Evolutionary conservation across 345 rosid species (phyloP).

Genomic region (Acer negundo): DNA sequence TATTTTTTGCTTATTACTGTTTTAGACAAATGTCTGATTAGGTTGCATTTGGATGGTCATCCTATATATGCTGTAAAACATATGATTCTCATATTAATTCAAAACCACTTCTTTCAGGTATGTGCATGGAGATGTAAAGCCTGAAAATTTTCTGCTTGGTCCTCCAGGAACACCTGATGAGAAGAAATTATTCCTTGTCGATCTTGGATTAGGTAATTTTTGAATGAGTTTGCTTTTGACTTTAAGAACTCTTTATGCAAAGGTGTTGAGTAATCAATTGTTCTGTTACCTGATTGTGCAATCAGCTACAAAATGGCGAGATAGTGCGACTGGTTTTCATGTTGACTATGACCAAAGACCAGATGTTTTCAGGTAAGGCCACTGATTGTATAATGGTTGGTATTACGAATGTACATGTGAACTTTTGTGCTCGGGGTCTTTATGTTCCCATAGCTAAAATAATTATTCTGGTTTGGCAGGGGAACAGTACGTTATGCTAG

Average conservation of each 20-base stretch:
- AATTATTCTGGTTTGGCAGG: constrained; percentile 34
- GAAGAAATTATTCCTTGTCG: constrained; percentile 64
- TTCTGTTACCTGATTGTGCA: constrained; percentile 11
- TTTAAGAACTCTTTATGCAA: not conserved
- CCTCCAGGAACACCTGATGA: constrained; percentile 57
- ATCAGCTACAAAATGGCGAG: constrained; percentile 71
- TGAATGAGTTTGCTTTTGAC: not conserved
- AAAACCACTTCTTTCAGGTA: constrained; percentile 37
- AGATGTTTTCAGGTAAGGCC: constrained; percentile 66
- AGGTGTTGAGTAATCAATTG: not conserved
- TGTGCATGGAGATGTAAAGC: constrained; percentile 84
- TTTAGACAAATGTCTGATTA: not conserved
- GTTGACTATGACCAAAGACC: constrained; percentile 81
- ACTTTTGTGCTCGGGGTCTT: not conserved
- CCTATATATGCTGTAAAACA: not conserved
- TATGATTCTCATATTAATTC: constrained; percentile 1
- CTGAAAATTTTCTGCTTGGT: constrained; percentile 79
- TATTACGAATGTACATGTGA: not conserved
- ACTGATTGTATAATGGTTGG: constrained; percentile 7
- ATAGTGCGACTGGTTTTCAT: constrained; percentile 54
- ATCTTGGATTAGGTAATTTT: constrained; percentile 68
- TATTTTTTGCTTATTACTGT: not conserved
- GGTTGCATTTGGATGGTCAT: not conserved
- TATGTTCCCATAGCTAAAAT: not conserved
- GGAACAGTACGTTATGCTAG: constrained; percentile 87